phyloP scores from a whole-genome alignment of 768 basidiomycete genomes.

The Mycena chlorophos region DNA sequence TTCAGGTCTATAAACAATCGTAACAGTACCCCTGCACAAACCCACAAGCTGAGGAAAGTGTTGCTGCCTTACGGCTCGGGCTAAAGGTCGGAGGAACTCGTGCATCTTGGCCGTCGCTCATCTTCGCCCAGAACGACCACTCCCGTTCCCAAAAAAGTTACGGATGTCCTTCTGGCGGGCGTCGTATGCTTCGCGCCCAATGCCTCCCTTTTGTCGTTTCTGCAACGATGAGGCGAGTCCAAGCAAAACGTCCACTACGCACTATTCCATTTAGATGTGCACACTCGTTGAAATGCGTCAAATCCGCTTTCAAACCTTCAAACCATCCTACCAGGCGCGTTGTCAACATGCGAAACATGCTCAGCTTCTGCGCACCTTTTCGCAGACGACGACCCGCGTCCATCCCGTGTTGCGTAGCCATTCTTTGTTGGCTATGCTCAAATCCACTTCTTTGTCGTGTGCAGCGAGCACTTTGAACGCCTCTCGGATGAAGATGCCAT shows the following conservation, averaged over 20 bases:
- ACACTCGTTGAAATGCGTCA: slow-evolving; percentile 54
- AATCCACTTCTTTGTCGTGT: slow-evolving; percentile 33
- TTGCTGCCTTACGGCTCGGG: slow-evolving; percentile 67
- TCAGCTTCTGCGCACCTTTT: slow-evolving; percentile 36
- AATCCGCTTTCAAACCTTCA: slow-evolving; percentile 31
- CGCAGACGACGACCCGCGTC: slow-evolving; percentile 53
- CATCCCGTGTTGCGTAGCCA: slow-evolving; percentile 72
- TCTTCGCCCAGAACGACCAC: slow-evolving; percentile 1
- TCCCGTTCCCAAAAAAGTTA: slow-evolving; percentile 60
- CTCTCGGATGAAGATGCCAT: slow-evolving; percentile 70
- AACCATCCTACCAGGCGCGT: slow-evolving; percentile 1
- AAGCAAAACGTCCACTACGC: slow-evolving; percentile 27
- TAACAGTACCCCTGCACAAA: slow-evolving; percentile 59
- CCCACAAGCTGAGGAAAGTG: slow-evolving; percentile 61
- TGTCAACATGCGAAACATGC: not conserved
- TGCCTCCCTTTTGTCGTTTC: slow-evolving; percentile 71
- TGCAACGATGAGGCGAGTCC: not conserved
- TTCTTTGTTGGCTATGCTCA: slow-evolving; percentile 34
- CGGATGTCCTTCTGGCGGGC: slow-evolving; percentile 75
- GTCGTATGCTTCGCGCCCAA: slow-evolving; percentile 70
- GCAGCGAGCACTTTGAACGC: slow-evolving; percentile 52
- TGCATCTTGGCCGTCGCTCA: not conserved
- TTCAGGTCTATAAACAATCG: not conserved
- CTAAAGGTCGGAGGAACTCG: not conserved
- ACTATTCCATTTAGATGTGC: slow-evolving; percentile 61